phyloP scores from a whole-genome alignment of 2,329 filamentous ascomycete genomes.

The Coniochaeta pulveracea region DNA sequence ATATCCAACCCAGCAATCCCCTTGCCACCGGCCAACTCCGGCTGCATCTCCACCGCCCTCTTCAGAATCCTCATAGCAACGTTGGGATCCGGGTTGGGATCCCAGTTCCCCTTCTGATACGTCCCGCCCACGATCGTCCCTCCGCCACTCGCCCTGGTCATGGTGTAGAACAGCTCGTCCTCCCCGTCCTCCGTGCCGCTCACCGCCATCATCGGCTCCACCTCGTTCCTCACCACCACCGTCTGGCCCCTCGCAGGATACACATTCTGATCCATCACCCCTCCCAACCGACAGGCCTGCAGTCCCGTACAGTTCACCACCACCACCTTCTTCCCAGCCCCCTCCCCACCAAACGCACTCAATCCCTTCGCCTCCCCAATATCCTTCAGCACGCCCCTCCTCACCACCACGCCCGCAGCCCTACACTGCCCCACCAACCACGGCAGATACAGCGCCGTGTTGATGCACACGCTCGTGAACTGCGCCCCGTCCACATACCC shows the following conservation, averaged over 20 bases:
- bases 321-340: slow-evolving; percentile 44
- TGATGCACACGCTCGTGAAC: slow-evolving; percentile 85
- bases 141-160: slow-evolving; percentile 70
- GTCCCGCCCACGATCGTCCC: slow-evolving; percentile 82
- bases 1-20: slow-evolving; percentile 65
- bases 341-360: slow-evolving; percentile 44
- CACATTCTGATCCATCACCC: slow-evolving; percentile 65
- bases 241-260: slow-evolving; percentile 74
- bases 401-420: slow-evolving; percentile 57
- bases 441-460: slow-evolving; percentile 76
- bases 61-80: slow-evolving; percentile 78
- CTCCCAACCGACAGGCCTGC: slow-evolving; percentile 62
- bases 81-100: slow-evolving; percentile 65
- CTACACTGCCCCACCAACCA: slow-evolving; percentile 77
- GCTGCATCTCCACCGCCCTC: slow-evolving; percentile 54
- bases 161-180: slow-evolving; percentile 67
- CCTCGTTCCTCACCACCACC: slow-evolving; percentile 71
- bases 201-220: slow-evolving; percentile 54
- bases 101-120: slow-evolving; percentile 71
- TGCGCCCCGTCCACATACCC: slow-evolving; percentile 61
- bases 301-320: slow-evolving; percentile 82
- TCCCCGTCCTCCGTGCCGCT: slow-evolving; percentile 64
- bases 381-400: slow-evolving; percentile 54
- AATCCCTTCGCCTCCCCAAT: slow-evolving; percentile 56
- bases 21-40: slow-evolving; percentile 50